A percentile compares a stretch with the other conserved stretches of the same genome.
These are phyloP conservation scores for Daedaleopsis nitida DNA, from an alignment of 768 basidiomycete species.

Conservation along the genomic window DNA sequence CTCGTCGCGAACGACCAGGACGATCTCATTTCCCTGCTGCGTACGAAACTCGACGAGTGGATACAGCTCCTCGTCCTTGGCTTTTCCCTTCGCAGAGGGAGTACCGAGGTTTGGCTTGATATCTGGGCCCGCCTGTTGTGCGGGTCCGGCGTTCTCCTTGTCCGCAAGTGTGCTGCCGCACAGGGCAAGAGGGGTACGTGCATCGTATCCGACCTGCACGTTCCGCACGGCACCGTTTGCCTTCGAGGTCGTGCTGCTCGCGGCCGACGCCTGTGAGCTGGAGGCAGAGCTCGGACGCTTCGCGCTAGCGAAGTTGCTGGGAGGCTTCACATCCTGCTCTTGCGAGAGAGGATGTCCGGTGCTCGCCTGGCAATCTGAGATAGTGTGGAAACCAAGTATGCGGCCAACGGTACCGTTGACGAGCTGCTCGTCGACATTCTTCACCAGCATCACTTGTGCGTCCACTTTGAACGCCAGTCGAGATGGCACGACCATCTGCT, in stretches of 20 bases:
- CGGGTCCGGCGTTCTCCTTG: conserved; percentile 38
- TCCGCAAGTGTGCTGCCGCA: conserved; percentile 8
- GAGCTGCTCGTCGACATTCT: conserved; percentile 63
- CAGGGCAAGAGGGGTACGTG: conserved; percentile 30
- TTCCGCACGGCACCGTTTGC: conserved; percentile 38
- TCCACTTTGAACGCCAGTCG: conserved; percentile 58
- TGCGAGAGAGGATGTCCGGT: background rate
- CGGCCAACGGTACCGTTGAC: conserved; percentile 71
- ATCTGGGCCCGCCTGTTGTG: background rate
- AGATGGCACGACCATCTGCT: conserved; percentile 62
- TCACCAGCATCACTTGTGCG: conserved; percentile 71
- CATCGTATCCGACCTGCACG: conserved; percentile 34
- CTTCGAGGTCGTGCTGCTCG: conserved; percentile 27
- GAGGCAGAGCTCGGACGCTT: conserved; percentile 18
- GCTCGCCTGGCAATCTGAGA: conserved; percentile 25
- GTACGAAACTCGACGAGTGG: conserved; percentile 52
- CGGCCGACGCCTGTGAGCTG: conserved; percentile 24
- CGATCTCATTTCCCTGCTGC: conserved; percentile 43
- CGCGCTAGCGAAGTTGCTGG: background rate
- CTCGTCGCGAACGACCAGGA: conserved; percentile 53
- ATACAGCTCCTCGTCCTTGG: conserved; percentile 42
- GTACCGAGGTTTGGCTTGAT: conserved; percentile 17
- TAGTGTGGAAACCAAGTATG: conserved; percentile 54
- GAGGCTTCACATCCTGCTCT: conserved; percentile 1
- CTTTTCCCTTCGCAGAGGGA: conserved; percentile 28